Evolutionary conservation across 1,139 yeast genomes (phyloP), one percentile per base, ranked within the genome.

Genomic region (Sugiyamaella sp.): DNA sequence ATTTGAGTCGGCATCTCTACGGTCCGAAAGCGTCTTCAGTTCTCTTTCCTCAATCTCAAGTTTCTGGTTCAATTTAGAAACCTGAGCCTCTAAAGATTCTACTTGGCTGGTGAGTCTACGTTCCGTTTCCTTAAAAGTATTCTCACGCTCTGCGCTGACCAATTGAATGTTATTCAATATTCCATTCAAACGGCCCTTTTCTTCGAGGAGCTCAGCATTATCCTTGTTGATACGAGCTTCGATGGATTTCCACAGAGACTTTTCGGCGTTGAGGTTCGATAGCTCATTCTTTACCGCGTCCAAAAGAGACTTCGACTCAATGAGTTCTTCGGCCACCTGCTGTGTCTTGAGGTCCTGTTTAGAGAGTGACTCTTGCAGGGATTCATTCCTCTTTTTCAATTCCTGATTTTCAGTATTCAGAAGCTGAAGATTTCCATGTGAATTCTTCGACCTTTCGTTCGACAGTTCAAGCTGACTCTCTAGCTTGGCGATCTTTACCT

Each of bases 131-230:
- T 73, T 68, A 46, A 79, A 75, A 8, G 81, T 72, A 0, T 73
- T 65, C 52, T 85, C 86, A 52, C 91, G 77, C 65, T 87, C 95
- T 53, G 76, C 77, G 52, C 85, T 81, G 39, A 84, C 69, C 0
- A 79, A 62, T 67, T 87, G 91, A 53, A 87, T 71, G 62, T 80
- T 86, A 20, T 80, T 68, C n/a, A 87, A 77, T 57, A 85, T 74
- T 5, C 80, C 79, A 59, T 78, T 84, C 45, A 89, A 73, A 52
- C 82, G 79, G 9, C 78, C 70, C 63, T 83, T 83, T 64, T 89
- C 96, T 4, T 76, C 75, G 49, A 77, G 72, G 55, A 87, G 72
- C 37, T 76, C 79, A 3, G 73, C 70, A 47, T 82, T 75, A 57
- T 86, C 93, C 24, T 73, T 73, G 35, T 78, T 71, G 49, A 86